Evolutionary conservation across 768 basidiomycete species (phyloP), one percentile per base, ranked within the genome.

Genomic region (Macrolepiota albuminosa): DNA sequence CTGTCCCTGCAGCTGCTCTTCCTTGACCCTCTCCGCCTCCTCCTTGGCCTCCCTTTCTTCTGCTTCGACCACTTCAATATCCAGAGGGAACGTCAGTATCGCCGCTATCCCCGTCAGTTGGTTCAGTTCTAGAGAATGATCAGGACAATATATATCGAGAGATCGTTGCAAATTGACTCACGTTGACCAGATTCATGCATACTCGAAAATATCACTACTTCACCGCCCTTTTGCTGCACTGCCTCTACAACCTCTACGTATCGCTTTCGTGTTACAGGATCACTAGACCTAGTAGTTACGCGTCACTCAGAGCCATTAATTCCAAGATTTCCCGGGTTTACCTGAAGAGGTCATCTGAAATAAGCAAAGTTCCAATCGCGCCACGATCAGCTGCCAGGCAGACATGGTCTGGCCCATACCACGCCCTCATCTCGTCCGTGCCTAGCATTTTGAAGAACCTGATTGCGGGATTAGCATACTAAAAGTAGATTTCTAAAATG

Each of bases 171-270:
- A 31, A 24, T 46, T 49, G 37, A 77, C 91, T 68, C 69, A 96
- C 95, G 95, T 81, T 98, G 95, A 14, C 97, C 97, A 24, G 92
- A 93, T 75, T 99, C 97, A 70, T 99, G 97, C 97, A 99, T 98
- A 68, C 95, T 98, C 4, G 96, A 98, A 73, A 98, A 99, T 64
- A 98, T 95, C 21, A 98, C 79, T 6, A 95, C 95, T 69, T 98
- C 95, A 29, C 87, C 96, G 29, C 95, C 93, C 64, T 90, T 92
- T 49, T 85, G 81, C 65, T 89, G 86, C 16, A 98, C 94, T 39
- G 84, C 85, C 72, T 99, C 96, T 0, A 96, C 94, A 39, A 98
- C 78, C 49, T 74, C 77, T 36, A 99, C 95, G 66, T 91, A 98
- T 69, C 82, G 85, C 70, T 89, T 96, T 52, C 97, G 79, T 54